phyloP scores from a whole-genome alignment of 1,284 basidiomycete species.

The Sporisorium iseilematis-ciliati region DNA sequence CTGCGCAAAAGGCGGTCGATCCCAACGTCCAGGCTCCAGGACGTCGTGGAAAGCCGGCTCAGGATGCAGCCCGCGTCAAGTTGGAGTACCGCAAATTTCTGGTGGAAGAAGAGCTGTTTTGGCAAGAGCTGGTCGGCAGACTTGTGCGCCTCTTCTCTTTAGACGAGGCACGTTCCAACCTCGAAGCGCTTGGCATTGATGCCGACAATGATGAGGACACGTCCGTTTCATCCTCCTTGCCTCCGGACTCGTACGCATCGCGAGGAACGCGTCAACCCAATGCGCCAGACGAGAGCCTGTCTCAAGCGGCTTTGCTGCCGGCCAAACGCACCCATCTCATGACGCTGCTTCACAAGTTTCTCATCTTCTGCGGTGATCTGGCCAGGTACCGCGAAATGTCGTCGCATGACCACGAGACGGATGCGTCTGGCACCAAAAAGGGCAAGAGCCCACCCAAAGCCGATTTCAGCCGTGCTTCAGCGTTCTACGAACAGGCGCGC shows the following conservation, averaged over 20 bases:
- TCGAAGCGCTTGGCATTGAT: conserved; percentile 53
- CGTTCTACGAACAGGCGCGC: conserved; percentile 64
- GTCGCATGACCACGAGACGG: conserved; percentile 35
- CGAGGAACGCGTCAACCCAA: conserved; percentile 34
- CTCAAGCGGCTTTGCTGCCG: conserved; percentile 49
- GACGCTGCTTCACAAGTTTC: conserved; percentile 81
- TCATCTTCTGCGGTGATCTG: conserved; percentile 93
- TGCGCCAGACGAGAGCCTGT: conserved; percentile 45
- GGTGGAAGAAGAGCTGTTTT: conserved; percentile 58
- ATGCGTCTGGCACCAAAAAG: conserved; percentile 18
- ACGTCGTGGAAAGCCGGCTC: conserved; percentile 37
- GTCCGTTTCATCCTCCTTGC: conserved; percentile 36
- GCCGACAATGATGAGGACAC: conserved; percentile 45
- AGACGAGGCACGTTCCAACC: conserved; percentile 53
- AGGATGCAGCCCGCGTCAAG: conserved; percentile 43
- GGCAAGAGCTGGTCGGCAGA: conserved; percentile 59
- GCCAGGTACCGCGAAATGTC: conserved; percentile 93
- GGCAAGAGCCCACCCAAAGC: conserved; percentile 21
- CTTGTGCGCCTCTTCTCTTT: conserved; percentile 60
- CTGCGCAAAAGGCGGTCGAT: conserved; percentile 48
- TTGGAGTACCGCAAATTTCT: conserved; percentile 60
- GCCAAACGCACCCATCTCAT: conserved; percentile 55
- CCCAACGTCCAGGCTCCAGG: conserved; percentile 27
- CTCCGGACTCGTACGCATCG: conserved; percentile 40
- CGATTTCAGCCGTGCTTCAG: conserved; percentile 59